Evolutionary conservation across 2,329 filamentous ascomycete genomes (phyloP).

Genomic region (Elsinoe ampelina): DNA sequence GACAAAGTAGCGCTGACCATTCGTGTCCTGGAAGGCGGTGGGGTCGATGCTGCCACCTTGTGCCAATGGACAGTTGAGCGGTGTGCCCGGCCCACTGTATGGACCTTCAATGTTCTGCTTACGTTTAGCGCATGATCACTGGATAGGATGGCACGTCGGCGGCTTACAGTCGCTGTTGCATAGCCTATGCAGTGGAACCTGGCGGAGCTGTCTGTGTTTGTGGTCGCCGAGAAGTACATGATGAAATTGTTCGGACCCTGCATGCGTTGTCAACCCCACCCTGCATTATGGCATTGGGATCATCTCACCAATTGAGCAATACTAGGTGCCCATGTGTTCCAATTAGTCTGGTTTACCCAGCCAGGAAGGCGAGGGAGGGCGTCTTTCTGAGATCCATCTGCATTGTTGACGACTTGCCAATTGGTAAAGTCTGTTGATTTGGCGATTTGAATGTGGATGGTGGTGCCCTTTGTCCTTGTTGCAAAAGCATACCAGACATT

Average conservation of each 20-base stretch:
- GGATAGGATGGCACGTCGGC: no score
- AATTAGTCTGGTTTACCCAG: constrained; percentile 44
- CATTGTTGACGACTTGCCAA: constrained; percentile 39
- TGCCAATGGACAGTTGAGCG: constrained; percentile 22
- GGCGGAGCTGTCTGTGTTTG: constrained; percentile 16
- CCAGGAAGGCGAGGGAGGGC: constrained; percentile 43
- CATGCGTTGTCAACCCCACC: constrained; percentile 10
- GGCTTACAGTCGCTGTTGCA: constrained; percentile 18
- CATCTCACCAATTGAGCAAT: constrained; percentile 37
- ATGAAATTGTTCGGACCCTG: constrained; percentile 20
- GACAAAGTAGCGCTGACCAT: constrained; percentile 23
- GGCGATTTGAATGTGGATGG: constrained; percentile 46
- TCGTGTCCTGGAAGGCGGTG: constrained; percentile 21
- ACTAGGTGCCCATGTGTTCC: constrained; percentile 54
- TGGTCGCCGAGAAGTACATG: constrained; percentile 26
- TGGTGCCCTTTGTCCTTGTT: constrained; percentile 33
- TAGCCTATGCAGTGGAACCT: constrained; percentile 25
- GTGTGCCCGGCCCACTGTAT: constrained; percentile 18
- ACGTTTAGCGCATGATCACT: neutral
- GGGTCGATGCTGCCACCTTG: constrained; percentile 26
- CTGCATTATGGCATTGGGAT: neutral
- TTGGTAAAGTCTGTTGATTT: constrained; percentile 39
- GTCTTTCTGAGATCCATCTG: constrained; percentile 34
- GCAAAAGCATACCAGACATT: constrained; percentile 50
- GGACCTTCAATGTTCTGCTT: constrained; percentile 20